Percentiles rank a stretch among this genome's conserved stretches.
Evolutionary conservation across 768 basidiomycete species (phyloP).

Genomic region (Vararia minispora): DNA sequence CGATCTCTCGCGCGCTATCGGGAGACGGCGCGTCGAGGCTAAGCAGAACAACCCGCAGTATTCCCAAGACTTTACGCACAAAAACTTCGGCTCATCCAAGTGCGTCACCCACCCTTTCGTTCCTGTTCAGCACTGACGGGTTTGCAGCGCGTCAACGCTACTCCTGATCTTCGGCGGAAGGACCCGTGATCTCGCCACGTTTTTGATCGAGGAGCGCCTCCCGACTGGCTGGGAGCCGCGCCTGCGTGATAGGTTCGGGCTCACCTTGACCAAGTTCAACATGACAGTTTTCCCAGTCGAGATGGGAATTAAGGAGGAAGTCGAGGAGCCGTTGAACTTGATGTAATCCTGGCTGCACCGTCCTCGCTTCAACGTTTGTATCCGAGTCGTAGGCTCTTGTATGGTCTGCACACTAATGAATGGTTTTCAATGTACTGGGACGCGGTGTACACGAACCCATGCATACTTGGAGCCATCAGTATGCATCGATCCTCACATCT

Average conservation of each 20-base stretch:
- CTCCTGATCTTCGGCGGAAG: conserved; percentile 58
- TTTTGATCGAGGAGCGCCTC: conserved; percentile 61
- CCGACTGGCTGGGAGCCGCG: conserved; percentile 63
- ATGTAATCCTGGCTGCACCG: neutral
- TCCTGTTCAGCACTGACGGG: neutral
- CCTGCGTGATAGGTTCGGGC: conserved; percentile 39
- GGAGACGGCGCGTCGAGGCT: conserved; percentile 52
- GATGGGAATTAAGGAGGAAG: conserved; percentile 22
- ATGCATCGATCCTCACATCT: no score
- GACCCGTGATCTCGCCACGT: conserved; percentile 36
- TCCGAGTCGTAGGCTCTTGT: no score
- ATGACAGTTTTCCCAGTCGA: conserved; percentile 19
- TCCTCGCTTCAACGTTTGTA: neutral
- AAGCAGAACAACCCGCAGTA: conserved; percentile 44
- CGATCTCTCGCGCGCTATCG: conserved; percentile 46
- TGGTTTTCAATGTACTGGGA: no score
- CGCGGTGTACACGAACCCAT: no score
- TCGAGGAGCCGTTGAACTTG: neutral
- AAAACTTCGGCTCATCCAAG: conserved; percentile 59
- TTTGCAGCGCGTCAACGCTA: conserved; percentile 46
- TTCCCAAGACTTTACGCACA: conserved; percentile 37
- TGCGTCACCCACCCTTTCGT: conserved; percentile 22
- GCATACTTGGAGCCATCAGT: no score
- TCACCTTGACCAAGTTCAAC: conserved; percentile 52
- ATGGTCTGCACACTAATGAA: no score